Conservation (phyloP, 768 basidiomycete genomes). For the Zangia roseola region DNA sequence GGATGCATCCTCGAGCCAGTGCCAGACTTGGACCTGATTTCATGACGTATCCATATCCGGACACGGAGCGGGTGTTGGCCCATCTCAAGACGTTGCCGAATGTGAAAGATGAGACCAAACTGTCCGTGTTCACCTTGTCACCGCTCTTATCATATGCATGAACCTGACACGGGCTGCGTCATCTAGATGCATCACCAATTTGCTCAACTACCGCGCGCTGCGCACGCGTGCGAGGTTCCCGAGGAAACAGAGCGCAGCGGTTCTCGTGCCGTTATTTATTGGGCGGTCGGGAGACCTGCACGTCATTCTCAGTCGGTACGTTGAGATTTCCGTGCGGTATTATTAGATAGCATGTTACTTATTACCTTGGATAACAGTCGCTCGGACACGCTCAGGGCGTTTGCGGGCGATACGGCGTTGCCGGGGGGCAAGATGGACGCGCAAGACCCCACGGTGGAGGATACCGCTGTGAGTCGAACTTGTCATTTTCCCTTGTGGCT, state of each 20-base stretch:
- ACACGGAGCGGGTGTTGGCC: constrained; percentile 1
- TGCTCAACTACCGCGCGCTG: constrained; percentile 26
- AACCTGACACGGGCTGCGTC: too few relatives aligned
- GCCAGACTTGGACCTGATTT: constrained; percentile 5
- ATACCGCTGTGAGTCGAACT: constrained; percentile 60
- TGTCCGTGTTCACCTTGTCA: constrained; percentile 5
- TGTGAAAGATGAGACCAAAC: constrained; percentile 22
- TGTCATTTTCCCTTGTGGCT: background rate
- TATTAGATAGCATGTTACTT: too few relatives aligned
- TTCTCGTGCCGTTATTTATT: constrained; percentile 82
- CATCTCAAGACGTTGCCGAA: constrained; percentile 12
- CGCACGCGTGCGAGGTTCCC: constrained; percentile 44
- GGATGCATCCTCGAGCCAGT: too few relatives aligned
- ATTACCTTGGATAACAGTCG: constrained; percentile 56
- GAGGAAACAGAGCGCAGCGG: constrained; percentile 63
- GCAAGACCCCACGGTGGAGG: constrained; percentile 66
- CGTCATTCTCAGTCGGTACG: constrained; percentile 80
- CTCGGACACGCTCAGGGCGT: constrained; percentile 67
- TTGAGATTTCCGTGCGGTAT: too few relatives aligned
- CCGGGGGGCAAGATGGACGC: constrained; percentile 83
- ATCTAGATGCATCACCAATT: constrained; percentile 26
- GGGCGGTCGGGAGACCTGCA: constrained; percentile 83
- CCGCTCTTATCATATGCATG: too few relatives aligned
- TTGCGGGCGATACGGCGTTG: constrained; percentile 85
- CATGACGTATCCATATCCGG: constrained; percentile 20